These are phyloP conservation scores for Primulina huaijiensis DNA, from an alignment of 257 asterid species.

Conservation along the genomic window DNA sequence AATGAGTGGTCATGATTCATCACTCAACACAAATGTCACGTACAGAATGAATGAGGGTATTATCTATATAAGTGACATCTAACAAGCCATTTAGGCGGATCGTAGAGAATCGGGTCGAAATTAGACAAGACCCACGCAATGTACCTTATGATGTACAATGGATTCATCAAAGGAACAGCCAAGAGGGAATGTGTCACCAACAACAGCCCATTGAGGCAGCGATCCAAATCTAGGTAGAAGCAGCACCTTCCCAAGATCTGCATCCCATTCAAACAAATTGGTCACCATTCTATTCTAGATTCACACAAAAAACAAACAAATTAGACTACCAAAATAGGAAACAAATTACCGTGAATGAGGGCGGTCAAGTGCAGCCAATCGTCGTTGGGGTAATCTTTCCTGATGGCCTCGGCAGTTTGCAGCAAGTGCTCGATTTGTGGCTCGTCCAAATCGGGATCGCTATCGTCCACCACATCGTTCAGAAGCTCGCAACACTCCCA, in stretches of 20 bases:
- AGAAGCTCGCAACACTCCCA: conserved; percentile 57
- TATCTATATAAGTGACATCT: too few relatives aligned
- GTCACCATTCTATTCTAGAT: neutral
- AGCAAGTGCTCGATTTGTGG: conserved; percentile 51
- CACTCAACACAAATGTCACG: too few relatives aligned
- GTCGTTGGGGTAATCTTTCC: conserved; percentile 46
- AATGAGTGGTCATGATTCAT: too few relatives aligned
- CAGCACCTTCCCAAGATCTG: conserved; percentile 59
- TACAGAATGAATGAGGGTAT: too few relatives aligned
- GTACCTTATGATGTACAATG: conserved; percentile 50
- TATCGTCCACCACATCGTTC: conserved; percentile 43
- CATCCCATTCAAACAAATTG: conserved; percentile 6
- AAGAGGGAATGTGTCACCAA: conserved; percentile 54
- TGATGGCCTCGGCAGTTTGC: conserved; percentile 52
- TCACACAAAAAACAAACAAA: too few relatives aligned
- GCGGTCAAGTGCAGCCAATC: conserved; percentile 58
- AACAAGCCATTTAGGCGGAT: too few relatives aligned
- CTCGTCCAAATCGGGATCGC: conserved; percentile 56
- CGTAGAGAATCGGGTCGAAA: too few relatives aligned
- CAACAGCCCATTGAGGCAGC: conserved; percentile 57
- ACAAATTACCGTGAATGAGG: conserved; percentile 40
- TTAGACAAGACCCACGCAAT: too few relatives aligned
- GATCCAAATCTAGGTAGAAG: conserved; percentile 45
- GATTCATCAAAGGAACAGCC: conserved; percentile 50
- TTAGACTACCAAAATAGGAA: too few relatives aligned